Evolutionary conservation across 768 basidiomycete genomes (phyloP).

Genomic region (Fistulinella prunicolor): DNA sequence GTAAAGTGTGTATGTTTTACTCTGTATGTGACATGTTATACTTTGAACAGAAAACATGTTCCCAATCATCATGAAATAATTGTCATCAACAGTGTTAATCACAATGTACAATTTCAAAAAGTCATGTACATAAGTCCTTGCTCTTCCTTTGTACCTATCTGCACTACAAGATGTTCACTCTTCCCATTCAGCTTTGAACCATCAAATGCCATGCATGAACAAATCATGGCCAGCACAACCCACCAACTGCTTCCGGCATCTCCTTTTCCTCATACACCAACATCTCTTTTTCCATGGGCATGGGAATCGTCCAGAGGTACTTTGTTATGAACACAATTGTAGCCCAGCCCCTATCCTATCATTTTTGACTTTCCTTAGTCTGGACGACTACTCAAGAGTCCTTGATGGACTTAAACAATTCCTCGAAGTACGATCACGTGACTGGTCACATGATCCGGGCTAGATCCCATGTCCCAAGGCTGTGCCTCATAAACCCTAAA

Average conservation of each 20-base stretch:
- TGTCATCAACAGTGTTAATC: slow-evolving; percentile 87
- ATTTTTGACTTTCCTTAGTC: too few species aligned
- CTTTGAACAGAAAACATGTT: slow-evolving; percentile 66
- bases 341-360: too few species aligned
- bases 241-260: slow-evolving; percentile 25
- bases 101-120: slow-evolving; percentile 99
- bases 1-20: slow-evolving; percentile 61
- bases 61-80: slow-evolving; percentile 97
- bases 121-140: slow-evolving; percentile 52
- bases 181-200: slow-evolving; percentile 77
- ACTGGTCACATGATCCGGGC: too few species aligned
- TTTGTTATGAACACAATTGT: too few species aligned
- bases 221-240: slow-evolving; percentile 75
- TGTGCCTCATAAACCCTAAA: too few species aligned
- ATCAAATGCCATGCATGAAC: slow-evolving; percentile 70
- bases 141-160: too few species aligned
- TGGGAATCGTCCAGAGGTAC: slow-evolving; percentile 54
- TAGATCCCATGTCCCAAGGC: too few species aligned
- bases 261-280: slow-evolving; percentile 14
- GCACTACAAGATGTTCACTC: too few species aligned
- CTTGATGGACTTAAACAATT: too few species aligned
- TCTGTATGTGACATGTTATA: too few species aligned
- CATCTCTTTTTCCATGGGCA: background rate
- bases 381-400: too few species aligned
- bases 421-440: too few species aligned